Conservation (phyloP, 257 asterid genomes). For the Plectranthus barbatus region DNA sequence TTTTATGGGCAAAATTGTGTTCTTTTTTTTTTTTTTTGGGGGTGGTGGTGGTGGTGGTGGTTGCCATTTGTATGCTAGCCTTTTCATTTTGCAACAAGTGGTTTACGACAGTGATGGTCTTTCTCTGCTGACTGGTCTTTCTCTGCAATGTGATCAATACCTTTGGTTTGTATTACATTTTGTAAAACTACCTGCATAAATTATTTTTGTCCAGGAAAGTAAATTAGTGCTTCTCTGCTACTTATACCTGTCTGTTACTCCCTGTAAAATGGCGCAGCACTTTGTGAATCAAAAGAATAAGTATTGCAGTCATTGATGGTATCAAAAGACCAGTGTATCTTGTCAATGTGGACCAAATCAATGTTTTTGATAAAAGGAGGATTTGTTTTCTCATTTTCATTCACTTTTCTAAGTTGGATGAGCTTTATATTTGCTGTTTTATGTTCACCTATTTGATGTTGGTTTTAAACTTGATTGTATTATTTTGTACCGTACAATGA, state of each 20-base stretch:
- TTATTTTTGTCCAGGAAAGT: neutral
- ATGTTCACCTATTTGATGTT: neutral
- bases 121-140: neutral
- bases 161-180: neutral
- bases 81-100: neutral
- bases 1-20: neutral
- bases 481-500: neutral
- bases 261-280: neutral
- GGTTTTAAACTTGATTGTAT: neutral
- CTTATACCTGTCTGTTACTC: neutral
- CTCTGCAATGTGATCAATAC: neutral
- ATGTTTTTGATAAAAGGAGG: neutral
- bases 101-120: neutral
- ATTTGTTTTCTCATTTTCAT: neutral
- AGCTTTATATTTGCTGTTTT: neutral
- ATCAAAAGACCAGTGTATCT: neutral
- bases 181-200: neutral
- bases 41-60: neutral
- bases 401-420: neutral
- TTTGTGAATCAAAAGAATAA: neutral
- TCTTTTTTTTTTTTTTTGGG: no score
- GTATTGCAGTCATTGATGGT: neutral
- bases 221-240: neutral
- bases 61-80: neutral
- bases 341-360: neutral